phyloP scores from a whole-genome alignment of 1,284 basidiomycete species.

The Abortiporus biennis region DNA sequence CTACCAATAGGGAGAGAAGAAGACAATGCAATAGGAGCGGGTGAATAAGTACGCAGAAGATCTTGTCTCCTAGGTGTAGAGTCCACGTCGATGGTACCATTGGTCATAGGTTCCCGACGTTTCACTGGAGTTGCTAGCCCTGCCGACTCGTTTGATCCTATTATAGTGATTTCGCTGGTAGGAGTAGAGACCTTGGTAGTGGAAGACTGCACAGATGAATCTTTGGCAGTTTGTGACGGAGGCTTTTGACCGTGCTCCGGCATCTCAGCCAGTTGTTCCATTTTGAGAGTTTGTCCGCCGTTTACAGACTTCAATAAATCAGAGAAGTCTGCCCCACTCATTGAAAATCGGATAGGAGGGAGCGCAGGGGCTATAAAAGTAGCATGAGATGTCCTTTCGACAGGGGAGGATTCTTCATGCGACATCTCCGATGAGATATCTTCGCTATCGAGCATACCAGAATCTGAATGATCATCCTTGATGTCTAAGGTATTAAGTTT shows the following conservation, averaged over 20 bases:
- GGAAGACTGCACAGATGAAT: slow-evolving; percentile 8
- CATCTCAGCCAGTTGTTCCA: too few relatives aligned
- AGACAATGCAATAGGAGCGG: slow-evolving; percentile 6
- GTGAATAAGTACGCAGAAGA: slow-evolving; percentile 4
- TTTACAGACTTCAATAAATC: slow-evolving; percentile 57
- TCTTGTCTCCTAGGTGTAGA: slow-evolving; percentile 3
- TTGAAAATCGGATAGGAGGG: slow-evolving; percentile 78
- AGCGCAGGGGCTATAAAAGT: slow-evolving; percentile 77
- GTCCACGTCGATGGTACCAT: not conserved
- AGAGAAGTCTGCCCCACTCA: slow-evolving; percentile 75
- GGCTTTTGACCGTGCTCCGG: slow-evolving; percentile 7
- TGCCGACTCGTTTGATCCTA: slow-evolving; percentile 10
- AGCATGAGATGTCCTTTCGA: slow-evolving; percentile 59
- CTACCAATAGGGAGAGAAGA: too few relatives aligned
- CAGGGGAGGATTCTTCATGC: slow-evolving; percentile 45
- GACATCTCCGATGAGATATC: slow-evolving; percentile 35
- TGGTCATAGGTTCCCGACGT: slow-evolving; percentile 9
- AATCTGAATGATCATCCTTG: slow-evolving; percentile 18
- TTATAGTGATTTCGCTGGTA: slow-evolving; percentile 20
- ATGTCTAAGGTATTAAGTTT: slow-evolving; percentile 16
- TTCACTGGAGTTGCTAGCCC: slow-evolving; percentile 18
- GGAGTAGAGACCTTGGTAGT: slow-evolving; percentile 17
- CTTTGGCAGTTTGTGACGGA: too few relatives aligned
- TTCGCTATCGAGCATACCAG: slow-evolving; percentile 26
- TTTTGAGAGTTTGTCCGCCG: slow-evolving; percentile 34